Evolutionary conservation across 208 protist genomes (phyloP), one percentile per base, ranked within the genome.

Genomic region (Spongospora subterranea): DNA sequence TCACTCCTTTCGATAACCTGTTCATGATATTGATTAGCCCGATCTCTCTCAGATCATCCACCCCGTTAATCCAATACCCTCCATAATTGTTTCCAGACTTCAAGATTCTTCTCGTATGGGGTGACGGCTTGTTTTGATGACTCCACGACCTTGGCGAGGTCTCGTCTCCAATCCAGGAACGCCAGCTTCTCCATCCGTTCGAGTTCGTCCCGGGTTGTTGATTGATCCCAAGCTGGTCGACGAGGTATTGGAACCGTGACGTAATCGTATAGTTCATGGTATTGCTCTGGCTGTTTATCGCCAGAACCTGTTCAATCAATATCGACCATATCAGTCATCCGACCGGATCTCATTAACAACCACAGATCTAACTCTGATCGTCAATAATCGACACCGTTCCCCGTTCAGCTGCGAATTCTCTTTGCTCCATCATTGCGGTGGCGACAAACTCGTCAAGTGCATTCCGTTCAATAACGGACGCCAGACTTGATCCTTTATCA

Each of bases 51-150:
- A 88, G 6, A 43, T n/a, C 6, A 46, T 13, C 64, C 88, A 38
- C 24, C 65, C 38, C 24, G 54, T 45, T n/a, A n/a, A n/a, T n/a
- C n/a, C n/a, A n/a, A n/a, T 41, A 90, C 88, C 45, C 89, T 24
- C 89, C 89, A 91, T 13, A 91, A n/a, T 32, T 91, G 89, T 40
- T 50, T 24, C 89, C 89, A 91, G 13, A 91, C 89, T 41, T 91
- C 40, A 6, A 91, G 20, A 43, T 89, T 82, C 71, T 82, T 82
- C n/a, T 82, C 71, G 40, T 82, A 82, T 43, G 71, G 71, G 35
- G 71, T 82, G 6, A 82, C 40, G n/a, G 71, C 71, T n/a, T 40
- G n/a, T 39, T 82, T 82, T n/a, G 71, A 82, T 43, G n/a, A 6
- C 40, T 82, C 17, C 71, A n/a, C 6, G 17, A 82, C 13, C n/a